These are phyloP conservation scores for Rhizomucor miehei DNA, from an alignment of 371 early-diverging fungal species.

Conservation along the genomic window DNA sequence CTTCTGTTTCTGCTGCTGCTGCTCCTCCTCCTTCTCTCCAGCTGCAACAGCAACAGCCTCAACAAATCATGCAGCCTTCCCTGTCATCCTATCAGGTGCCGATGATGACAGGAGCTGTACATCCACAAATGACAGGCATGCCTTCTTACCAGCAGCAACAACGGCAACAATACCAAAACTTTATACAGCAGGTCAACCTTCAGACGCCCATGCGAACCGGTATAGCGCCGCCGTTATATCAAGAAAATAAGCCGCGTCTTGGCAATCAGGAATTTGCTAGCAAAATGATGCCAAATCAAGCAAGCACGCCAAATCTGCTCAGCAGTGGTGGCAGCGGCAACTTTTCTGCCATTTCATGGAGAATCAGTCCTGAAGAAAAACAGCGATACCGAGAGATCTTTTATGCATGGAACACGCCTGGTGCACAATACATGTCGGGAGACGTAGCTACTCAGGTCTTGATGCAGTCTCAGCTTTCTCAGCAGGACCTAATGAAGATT, in stretches of 20 bases:
- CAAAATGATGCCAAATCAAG: constrained; percentile 53
- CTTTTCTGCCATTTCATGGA: constrained; percentile 57
- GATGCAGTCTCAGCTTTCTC: constrained; percentile 36
- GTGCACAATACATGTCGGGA: constrained; percentile 75
- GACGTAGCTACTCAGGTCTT: constrained; percentile 84
- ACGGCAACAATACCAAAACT: constrained; percentile 10
- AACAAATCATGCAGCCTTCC: constrained; percentile 7
- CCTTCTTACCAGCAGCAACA: constrained; percentile 7
- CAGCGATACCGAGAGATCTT: constrained; percentile 82
- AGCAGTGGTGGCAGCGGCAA: constrained; percentile 22
- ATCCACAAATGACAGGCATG: constrained; percentile 10
- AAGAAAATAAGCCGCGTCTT: constrained; percentile 28
- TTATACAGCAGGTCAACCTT: constrained; percentile 12
- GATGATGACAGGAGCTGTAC: constrained; percentile 22
- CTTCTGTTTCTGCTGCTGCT: background rate
- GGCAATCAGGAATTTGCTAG: constrained; percentile 44
- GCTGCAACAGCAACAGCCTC: constrained; percentile 16
- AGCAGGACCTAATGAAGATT: constrained; percentile 42
- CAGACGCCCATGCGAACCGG: constrained; percentile 22
- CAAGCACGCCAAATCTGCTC: constrained; percentile 24
- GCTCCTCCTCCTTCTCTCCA: constrained; percentile 2
- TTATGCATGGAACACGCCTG: constrained; percentile 79
- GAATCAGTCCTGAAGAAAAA: constrained; percentile 77
- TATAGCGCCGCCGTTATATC: constrained; percentile 14
- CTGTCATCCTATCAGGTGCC: constrained; percentile 2